A percentile compares a stretch with the other conserved stretches of the same genome.
Evolutionary conservation across 2,329 filamentous ascomycete genomes (phyloP).

Genomic region (Huntiella moniliformis): DNA sequence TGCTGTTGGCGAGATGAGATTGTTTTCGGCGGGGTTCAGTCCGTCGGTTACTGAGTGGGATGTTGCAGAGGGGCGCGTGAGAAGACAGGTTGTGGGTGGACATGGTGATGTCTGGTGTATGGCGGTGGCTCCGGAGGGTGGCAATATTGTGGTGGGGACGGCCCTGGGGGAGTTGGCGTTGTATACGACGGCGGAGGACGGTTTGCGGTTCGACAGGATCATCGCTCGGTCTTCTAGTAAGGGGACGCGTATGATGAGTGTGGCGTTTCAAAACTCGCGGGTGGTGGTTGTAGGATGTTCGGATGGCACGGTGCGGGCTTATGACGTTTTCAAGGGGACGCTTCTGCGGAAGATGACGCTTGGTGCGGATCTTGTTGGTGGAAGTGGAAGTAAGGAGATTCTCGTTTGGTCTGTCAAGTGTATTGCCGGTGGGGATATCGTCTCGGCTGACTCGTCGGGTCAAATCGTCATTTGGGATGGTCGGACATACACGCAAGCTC

Average conservation of each 20-base stretch:
- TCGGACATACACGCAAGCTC: constrained; percentile 72
- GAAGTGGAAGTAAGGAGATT: constrained; percentile 53
- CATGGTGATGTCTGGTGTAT: constrained; percentile 96
- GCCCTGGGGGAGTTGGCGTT: constrained; percentile 79
- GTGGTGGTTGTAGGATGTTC: constrained; percentile 79
- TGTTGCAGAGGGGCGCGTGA: constrained; percentile 55
- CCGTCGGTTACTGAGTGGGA: constrained; percentile 92
- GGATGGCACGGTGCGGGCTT: constrained; percentile 87
- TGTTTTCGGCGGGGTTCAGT: constrained; percentile 94
- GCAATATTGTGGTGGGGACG: constrained; percentile 57
- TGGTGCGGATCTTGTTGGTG: constrained; percentile 53
- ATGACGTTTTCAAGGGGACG: constrained; percentile 63
- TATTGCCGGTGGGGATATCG: constrained; percentile 69
- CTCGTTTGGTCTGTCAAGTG: constrained; percentile 90
- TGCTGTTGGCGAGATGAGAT: constrained; percentile 49
- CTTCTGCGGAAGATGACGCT: constrained; percentile 69
- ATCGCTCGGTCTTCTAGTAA: constrained; percentile 62
- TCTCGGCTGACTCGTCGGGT: constrained; percentile 87
- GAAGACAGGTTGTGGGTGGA: constrained; percentile 72
- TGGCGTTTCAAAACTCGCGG: constrained; percentile 72
- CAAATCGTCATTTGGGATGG: constrained; percentile 89
- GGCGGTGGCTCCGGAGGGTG: constrained; percentile 23
- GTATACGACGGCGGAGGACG: constrained; percentile 68
- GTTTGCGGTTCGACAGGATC: constrained; percentile 61
- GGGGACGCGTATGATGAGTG: constrained; percentile 74